Conservation (phyloP, 2,329 filamentous ascomycete genomes). For the Paradendryphiella salina region DNA sequence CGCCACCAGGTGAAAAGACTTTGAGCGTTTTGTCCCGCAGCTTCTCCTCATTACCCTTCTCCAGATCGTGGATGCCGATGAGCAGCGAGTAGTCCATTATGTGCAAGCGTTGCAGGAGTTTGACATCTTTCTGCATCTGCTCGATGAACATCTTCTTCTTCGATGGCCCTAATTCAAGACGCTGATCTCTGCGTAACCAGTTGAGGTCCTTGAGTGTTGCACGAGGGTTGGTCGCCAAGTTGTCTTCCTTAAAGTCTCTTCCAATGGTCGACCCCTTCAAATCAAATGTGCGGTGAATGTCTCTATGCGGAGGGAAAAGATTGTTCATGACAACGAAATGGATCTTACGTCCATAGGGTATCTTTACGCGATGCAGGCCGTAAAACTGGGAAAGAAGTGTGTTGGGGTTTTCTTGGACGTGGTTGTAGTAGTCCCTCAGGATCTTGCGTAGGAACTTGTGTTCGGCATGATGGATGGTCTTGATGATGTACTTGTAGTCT, state of each 20-base stretch:
- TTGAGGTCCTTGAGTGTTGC: conserved; percentile 96
- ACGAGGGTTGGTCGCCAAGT: conserved; percentile 83
- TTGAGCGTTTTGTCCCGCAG: conserved; percentile 85
- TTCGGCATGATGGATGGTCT: conserved; percentile 96
- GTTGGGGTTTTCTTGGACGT: conserved; percentile 91
- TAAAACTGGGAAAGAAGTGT: conserved; percentile 98
- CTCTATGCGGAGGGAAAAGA: conserved; percentile 92
- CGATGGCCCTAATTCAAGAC: conserved; percentile 83
- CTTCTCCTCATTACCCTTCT: conserved; percentile 92
- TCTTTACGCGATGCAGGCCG: conserved; percentile 94
- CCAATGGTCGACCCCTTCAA: conserved; percentile 95
- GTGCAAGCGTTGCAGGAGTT: conserved; percentile 79
- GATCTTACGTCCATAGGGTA: conserved; percentile 96
- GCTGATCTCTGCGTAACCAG: conserved; percentile 83
- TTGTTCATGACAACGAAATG: conserved; percentile 99
- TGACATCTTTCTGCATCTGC: conserved; percentile 86
- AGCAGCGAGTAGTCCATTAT: conserved; percentile 99
- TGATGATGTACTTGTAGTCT: conserved; percentile 99
- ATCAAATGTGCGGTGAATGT: conserved; percentile 97
- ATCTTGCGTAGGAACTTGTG: conserved; percentile 85
- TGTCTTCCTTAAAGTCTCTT: conserved; percentile 85
- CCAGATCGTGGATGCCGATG: conserved; percentile 89
- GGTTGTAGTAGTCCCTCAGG: conserved; percentile 87
- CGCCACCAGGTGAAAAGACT: conserved; percentile 88
- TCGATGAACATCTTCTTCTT: conserved; percentile 88